Conservation (phyloP, 83 land plant genomes). For the Isoetes engelmannii region DNA sequence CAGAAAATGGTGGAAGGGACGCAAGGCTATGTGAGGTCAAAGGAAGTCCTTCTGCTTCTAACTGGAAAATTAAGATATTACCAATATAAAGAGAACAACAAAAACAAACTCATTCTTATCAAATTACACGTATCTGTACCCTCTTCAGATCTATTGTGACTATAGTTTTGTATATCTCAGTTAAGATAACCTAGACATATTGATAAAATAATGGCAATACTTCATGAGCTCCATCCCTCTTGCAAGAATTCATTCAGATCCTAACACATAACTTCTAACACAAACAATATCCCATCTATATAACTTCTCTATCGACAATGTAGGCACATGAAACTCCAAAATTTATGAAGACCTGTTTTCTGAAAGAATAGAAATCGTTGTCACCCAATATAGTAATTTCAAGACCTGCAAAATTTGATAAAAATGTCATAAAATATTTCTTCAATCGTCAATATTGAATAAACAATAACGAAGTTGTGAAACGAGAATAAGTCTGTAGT, state of each 20-base stretch:
- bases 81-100: background rate
- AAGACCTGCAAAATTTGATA: constrained; percentile 49
- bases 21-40: constrained; percentile 51
- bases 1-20: constrained; percentile 67
- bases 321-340: no score
- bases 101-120: background rate
- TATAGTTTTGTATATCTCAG: no score
- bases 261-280: background rate
- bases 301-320: no score
- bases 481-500: no score
- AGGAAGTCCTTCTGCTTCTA: constrained; percentile 79
- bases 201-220: no score
- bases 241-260: background rate
- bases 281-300: background rate
- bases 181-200: no score
- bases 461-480: no score
- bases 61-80: constrained; percentile 32
- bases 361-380: constrained; percentile 82
- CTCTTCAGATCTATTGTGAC: no score
- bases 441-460: no score
- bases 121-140: no score
- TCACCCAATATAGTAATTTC: constrained; percentile 79
- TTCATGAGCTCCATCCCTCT: no score
- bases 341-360: constrained; percentile 49
- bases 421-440: background rate